Evolutionary conservation across 192 early-diverging fungal species (phyloP), one percentile per base, ranked within the genome.

Genomic region (Pilaira anomala): DNA sequence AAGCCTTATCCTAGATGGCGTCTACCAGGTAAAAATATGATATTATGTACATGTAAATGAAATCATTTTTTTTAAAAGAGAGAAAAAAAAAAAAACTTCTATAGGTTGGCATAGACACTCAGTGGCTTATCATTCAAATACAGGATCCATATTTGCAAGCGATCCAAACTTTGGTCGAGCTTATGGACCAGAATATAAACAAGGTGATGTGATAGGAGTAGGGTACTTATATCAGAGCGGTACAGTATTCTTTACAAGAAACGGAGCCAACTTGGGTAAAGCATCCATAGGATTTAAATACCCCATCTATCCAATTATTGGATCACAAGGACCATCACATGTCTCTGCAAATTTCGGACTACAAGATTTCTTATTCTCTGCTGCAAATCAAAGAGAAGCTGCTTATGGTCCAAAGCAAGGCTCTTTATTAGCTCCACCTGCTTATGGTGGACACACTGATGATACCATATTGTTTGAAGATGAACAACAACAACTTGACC

Each of bases 1-100:
- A 88, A 86, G 54, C 86, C 88, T 28, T 90, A 86, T 62, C 88
- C 88, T n/a, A 74, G 80, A 11, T 87, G 84, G 73, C 68, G 85
- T 29, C 69, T 90, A 68, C 75, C 83, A 61, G 76, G 79, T 81
- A 51, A 55, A 48, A 45, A 16, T 7, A 45, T 3, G 42, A 45
- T 45, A 45, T 45, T 16, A 14, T 24, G 1, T n/a, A n/a, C n/a
- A n/a, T n/a, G n/a, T n/a, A n/a, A n/a, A n/a, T n/a, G n/a, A n/a
- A n/a, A n/a, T n/a, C n/a, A n/a, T n/a, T n/a, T n/a, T n/a, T n/a
- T n/a, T n/a, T n/a, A n/a, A n/a, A n/a, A n/a, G n/a, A n/a, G n/a
- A n/a, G n/a, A n/a, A 8, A 9, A 3, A 36, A 29, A 21, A 24
- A 62, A 22, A 63, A 26, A 19, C 41, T 55, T 54, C 33, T 48